Evolutionary conservation across 73 alveolate genomes (phyloP), one percentile per base, ranked within the genome.

Genomic region (Paramecium tetraurelia): DNA sequence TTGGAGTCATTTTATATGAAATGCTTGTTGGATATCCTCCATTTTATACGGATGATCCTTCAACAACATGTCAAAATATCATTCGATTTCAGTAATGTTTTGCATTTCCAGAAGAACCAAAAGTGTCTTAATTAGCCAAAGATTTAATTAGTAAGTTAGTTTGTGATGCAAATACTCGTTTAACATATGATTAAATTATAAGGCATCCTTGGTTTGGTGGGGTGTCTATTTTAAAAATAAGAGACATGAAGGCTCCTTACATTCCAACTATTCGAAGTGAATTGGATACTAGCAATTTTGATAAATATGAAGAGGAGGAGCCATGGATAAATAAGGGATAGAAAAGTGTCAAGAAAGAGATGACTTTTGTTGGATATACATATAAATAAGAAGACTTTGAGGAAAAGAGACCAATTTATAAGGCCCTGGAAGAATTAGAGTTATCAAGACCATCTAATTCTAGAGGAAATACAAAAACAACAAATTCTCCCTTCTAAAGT

Each of bases 11-110:
- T 4, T 95, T 98, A 21, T 98, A 94, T 95, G 99, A 98, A 93
- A 98, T 98, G 99, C 71, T 98, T 20, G 97, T 98, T 16, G 99
- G 99, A 9, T 98, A 96, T 92, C 99, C 99, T 16, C 99, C 99
- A 16, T 98, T 98, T 94, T 97, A 94, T 94, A 92, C 98, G 5
- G 99, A 97, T 89, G 96, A 93, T 41, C 98, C 98, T 2, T 92
- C 97, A 83, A 95, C 90, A 18, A 97, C 98, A 5, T 92, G 98
- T 59, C 71, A 92, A 40, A 98, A 98, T 75, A 98, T 98, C n/a
- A 93, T 92, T 16, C 94, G 95, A 53, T 98, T 96, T 97, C 89
- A 88, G 46, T 93, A 96, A 80, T 93, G 97, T 46, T 93, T 98
- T 75, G 89, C 89, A 68, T 95, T 98, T 70, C 99, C 99, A 5